Percentiles rank a stretch among this genome's conserved stretches.
Conservation (phyloP, 257 asterid species). For the Gentiana macrophylla region DNA sequence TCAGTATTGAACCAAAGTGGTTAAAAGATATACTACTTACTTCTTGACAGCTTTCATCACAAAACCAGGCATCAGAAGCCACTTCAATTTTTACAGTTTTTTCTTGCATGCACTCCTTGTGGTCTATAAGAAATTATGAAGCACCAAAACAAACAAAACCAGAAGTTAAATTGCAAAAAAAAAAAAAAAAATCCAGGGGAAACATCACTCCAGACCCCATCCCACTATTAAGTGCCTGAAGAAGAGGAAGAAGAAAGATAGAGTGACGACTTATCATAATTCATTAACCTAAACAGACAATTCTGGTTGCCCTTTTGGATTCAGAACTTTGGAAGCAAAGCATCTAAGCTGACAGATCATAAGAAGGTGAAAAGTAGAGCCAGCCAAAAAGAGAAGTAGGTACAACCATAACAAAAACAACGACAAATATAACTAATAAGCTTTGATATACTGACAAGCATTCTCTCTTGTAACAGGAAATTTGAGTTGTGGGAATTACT, state of each 20-base stretch:
- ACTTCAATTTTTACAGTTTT: slow-evolving; percentile 29
- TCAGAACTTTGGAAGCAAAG: neutral
- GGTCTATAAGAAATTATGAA: slow-evolving; percentile 48
- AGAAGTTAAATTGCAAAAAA: slow-evolving; percentile 2
- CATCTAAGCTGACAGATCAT: too few relatives aligned
- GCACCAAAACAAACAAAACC: slow-evolving; percentile 14
- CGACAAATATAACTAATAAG: too few relatives aligned
- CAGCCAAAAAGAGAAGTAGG: too few relatives aligned
- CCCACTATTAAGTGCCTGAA: neutral
- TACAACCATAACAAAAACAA: too few relatives aligned
- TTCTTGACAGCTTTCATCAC: slow-evolving; percentile 75
- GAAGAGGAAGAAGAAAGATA: neutral
- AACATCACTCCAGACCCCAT: neutral
- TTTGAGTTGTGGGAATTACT: too few relatives aligned
- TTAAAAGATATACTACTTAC: slow-evolving; percentile 28
- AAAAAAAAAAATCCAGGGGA: neutral
- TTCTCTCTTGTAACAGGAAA: too few relatives aligned
- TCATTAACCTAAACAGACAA: neutral
- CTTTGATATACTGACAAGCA: too few relatives aligned
- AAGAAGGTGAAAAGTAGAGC: too few relatives aligned
- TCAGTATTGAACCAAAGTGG: slow-evolving; percentile 4
- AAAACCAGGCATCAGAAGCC: slow-evolving; percentile 71
- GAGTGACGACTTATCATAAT: neutral
- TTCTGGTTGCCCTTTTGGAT: neutral
- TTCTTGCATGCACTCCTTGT: slow-evolving; percentile 50